Evolutionary conservation across 495 filamentous ascomycete species (phyloP), one percentile per base, ranked within the genome.

Genomic region (Penicillium desertorum): DNA sequence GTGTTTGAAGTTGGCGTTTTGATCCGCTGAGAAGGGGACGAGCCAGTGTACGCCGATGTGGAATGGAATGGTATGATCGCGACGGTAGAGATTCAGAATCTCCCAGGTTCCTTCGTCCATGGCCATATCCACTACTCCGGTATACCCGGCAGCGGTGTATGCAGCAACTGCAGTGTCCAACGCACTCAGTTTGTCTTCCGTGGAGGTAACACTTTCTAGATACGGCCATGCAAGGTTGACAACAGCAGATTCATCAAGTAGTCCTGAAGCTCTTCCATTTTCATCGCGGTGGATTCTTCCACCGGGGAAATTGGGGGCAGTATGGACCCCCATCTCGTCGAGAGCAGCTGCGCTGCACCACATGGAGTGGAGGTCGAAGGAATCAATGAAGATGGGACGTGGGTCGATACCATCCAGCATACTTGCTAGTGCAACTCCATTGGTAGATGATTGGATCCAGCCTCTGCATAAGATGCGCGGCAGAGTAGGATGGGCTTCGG

Each of bases 61-160:
- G 61, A 88, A 80, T 0, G 80, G 76, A 7, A 83, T 65, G n/a
- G 60, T 29, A 3, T 69, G 64, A 36, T 77, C 64, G 37, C 68
- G 62, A 14, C 77, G 75, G 46, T 81, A 73, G 20, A 68, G 60
- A 10, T 80, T 76, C 32, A 88, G 59, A 29, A 82, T 75, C 16
- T 81, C 79, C 85, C 84, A 87, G 22, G 73, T 73, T 9, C 72
- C 74, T 29, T 86, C 79, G 42, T 87, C 83, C 85, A 88, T 87
- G n/a, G 84, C 85, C 83, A 88, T 87, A 58, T 88, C 86, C 0
- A 88, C 75, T 54, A 85, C 51, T 0, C 86, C 85, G 2, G 86
- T 87, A 57, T 86, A 86, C 3, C 85, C 85, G 4, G 73, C 72
- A 0, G 75, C 71, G 32, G 78, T 78, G 61, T 86, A 87, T 10